Evolutionary conservation across 2,329 filamentous ascomycete species (phyloP).

Genomic region (Xylaria digitata): DNA sequence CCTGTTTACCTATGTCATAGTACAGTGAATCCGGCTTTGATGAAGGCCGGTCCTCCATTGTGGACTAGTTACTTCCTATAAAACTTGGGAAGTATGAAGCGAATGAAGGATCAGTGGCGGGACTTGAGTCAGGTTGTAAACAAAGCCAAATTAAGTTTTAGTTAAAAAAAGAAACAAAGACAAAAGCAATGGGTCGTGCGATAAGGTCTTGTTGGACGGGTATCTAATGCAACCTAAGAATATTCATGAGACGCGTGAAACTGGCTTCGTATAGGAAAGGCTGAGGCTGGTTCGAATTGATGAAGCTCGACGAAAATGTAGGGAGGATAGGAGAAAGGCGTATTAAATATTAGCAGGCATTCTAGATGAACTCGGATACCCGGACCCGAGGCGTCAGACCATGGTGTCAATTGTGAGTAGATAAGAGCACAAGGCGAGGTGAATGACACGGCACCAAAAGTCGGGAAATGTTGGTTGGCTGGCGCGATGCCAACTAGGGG

Average conservation of each 20-base stretch:
- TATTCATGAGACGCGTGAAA: not conserved
- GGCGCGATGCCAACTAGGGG: conserved; percentile 1
- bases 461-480: conserved; percentile 42
- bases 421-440: conserved; percentile 3
- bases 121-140: not conserved
- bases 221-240: conserved; percentile 7
- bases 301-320: conserved; percentile 6
- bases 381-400: conserved; percentile 6
- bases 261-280: no score
- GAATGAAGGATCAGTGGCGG: conserved; percentile 2
- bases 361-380: conserved; percentile 3
- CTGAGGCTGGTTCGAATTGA: not conserved
- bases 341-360: conserved; percentile 30
- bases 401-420: conserved; percentile 17
- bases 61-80: conserved; percentile 14
- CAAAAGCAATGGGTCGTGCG: not conserved
- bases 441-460: conserved; percentile 41
- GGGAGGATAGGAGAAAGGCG: not conserved
- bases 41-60: conserved; percentile 43
- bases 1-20: conserved; percentile 59
- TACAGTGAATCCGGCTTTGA: conserved; percentile 39
- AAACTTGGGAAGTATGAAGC: not conserved
- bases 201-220: conserved; percentile 5
- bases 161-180: not conserved
- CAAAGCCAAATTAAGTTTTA: not conserved